Conservation (phyloP, 805 yeast genomes). For the Starmerella tilneyi region DNA sequence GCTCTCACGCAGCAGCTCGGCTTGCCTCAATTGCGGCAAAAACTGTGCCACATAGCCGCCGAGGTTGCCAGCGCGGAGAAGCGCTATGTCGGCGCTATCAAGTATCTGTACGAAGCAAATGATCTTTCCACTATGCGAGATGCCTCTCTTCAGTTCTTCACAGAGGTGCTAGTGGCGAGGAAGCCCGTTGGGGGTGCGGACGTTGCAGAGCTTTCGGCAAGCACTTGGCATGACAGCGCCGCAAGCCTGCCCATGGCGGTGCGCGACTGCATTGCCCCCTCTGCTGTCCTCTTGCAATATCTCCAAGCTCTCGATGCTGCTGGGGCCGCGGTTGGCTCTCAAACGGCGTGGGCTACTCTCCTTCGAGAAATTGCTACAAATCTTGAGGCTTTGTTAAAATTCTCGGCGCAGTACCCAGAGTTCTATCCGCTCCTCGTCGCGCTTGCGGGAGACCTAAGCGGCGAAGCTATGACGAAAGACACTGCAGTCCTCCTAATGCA, state of each 20-base stretch:
- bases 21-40: conserved; percentile 12
- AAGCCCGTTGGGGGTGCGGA: conserved; percentile 8
- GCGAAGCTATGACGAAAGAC: not conserved
- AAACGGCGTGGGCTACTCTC: no score
- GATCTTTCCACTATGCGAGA: conserved; percentile 10
- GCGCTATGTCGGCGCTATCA: conserved; percentile 16
- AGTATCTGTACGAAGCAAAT: conserved; percentile 13
- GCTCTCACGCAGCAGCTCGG: conserved; percentile 17
- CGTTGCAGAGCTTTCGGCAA: conserved; percentile 11
- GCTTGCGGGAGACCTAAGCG: conserved; percentile 18
- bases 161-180: conserved; percentile 8
- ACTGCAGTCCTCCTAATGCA: conserved; percentile 12
- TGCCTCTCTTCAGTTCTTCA: conserved; percentile 18
- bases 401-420: conserved; percentile 15
- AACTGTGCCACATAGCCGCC: conserved; percentile 17
- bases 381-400: conserved; percentile 10
- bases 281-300: conserved; percentile 17
- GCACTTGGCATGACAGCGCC: not conserved
- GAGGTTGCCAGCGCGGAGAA: conserved; percentile 9
- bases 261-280: conserved; percentile 18
- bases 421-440: conserved; percentile 23
- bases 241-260: conserved; percentile 13
- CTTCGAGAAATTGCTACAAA: conserved; percentile 2
- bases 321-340: no score
- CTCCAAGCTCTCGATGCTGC: conserved; percentile 8